Evolutionary conservation across 805 yeast genomes (phyloP), one percentile per base, ranked within the genome.

Genomic region (Candida koratica): DNA sequence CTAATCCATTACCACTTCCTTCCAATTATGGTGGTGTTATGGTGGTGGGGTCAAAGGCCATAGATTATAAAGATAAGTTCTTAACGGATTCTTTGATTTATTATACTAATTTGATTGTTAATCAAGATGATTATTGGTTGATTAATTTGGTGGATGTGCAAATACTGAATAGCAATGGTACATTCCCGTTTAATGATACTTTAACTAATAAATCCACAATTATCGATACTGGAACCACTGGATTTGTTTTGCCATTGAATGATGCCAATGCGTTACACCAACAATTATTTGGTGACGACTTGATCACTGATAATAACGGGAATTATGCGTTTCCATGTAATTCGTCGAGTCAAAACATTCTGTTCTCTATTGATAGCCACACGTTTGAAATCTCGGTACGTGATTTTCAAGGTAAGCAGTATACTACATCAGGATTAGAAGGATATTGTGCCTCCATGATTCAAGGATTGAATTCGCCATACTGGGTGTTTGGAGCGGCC

Each of bases 201-300:
- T 37, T 25, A 14, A 45, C 56, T n/a, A 25, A 33, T 11, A 58
- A 73, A 49, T 42, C 52, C 3, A 79, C 77, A 5, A 64, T 79
- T 18, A 60, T 80, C 14, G 87, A 80, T 52, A 74, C 82, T 5
- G 87, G 86, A 15, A 79, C 86, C 2, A 79, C 85, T 0, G 71
- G 81, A 3, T 55, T 80, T 17, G 74, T 75, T 3, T 55, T 78
- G 28, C 77, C 83, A 5, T 54, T 69, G 9, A 59, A 53, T 16
- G 85, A 80, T 48, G 84, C 85, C 1, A 39, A 64, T 26, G 59
- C 43, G 15, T 37, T 79, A 11, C 85, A 80, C 49, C 29, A 41
- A 26, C 23, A 40, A 19, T 56, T 79, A 4, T 74, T 62, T 46
- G 78, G 81, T 35, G 44, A 51, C 11, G 53, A 61, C 24, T 61